Evolutionary conservation across 768 basidiomycete species (phyloP), one percentile per base, ranked within the genome.

Genomic region (Suillus weaverae): DNA sequence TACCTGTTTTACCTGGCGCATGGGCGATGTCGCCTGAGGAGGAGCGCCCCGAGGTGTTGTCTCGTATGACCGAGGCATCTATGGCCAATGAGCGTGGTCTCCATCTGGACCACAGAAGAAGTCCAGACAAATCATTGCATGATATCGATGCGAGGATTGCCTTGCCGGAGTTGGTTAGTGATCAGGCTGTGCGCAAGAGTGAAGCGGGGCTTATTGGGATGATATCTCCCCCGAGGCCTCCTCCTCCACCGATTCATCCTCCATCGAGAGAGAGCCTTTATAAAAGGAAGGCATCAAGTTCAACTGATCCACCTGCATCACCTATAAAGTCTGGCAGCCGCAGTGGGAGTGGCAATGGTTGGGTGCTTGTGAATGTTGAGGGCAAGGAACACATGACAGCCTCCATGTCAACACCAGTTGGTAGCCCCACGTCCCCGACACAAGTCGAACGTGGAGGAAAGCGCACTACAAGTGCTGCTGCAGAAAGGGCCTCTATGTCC

Each of bases 361-460:
- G 88, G 88, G 88, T 89, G 2, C 76, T 89, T 32, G 84, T 89
- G 43, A 89, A 86, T 60, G 83, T 89, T 18, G 87, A 86, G 64
- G 80, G 81, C 36, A 76, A 77, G 66, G 76, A 74, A 59, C 78
- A 75, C 51, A 64, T 60, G 51, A 69, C 68, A 43, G 70, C 68
- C 46, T 72, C 75, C 39, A 64, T 65, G 9, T 54, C 71, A 18
- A 70, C 69, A 53, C 72, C 70, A 57, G 67, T 70, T 55, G 62
- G 62, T 18, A 70, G 74, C 22, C 71, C 74, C 26, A 73, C 73
- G 35, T 71, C 76, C 57, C 73, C 72, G 35, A 63, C 61, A 26
- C 71, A 62, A 59, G 75, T 70, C 38, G 74, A 79, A 32, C 75
- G 73, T 38, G 38, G 66, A 60, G 74, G 73, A 57, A 76, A 41